A percentile compares a stretch with the other conserved stretches of the same genome.
Conservation (phyloP, 148 eudicot species). For the Beta vulgaris region DNA sequence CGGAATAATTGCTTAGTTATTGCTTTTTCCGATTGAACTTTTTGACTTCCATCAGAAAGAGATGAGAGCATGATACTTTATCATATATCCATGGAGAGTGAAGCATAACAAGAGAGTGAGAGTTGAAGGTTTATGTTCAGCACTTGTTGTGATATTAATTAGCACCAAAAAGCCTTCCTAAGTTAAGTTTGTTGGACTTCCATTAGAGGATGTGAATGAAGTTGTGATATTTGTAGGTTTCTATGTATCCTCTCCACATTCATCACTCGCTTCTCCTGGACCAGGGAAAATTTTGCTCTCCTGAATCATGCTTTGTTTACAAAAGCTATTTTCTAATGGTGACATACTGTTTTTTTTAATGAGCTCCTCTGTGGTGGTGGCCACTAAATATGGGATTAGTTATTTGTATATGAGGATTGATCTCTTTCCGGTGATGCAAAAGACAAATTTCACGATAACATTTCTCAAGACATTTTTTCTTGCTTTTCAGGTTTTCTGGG, state of each 20-base stretch:
- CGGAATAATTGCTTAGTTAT: not conserved
- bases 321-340: not conserved
- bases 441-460: not conserved
- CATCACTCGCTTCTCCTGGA: no score
- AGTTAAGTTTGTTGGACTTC: not conserved
- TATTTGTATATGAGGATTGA: not conserved
- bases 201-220: not conserved
- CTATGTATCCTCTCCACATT: not conserved
- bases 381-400: not conserved
- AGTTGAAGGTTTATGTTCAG: not conserved
- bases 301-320: not conserved
- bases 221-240: not conserved
- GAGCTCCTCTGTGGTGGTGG: not conserved
- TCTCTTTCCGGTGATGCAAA: conserved; percentile 3
- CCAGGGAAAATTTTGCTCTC: no score
- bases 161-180: no score
- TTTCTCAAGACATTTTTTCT: not conserved
- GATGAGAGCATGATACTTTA: not conserved
- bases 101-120: not conserved
- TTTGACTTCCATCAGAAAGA: not conserved
- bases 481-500: conserved; percentile 90
- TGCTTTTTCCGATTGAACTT: not conserved
- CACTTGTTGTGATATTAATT: not conserved
- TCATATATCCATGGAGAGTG: not conserved
- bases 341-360: not conserved